A percentile compares a stretch with the other conserved stretches of the same genome.
Conservation (phyloP, 352 stramenopile species). For the Globisporangium canariense region DNA sequence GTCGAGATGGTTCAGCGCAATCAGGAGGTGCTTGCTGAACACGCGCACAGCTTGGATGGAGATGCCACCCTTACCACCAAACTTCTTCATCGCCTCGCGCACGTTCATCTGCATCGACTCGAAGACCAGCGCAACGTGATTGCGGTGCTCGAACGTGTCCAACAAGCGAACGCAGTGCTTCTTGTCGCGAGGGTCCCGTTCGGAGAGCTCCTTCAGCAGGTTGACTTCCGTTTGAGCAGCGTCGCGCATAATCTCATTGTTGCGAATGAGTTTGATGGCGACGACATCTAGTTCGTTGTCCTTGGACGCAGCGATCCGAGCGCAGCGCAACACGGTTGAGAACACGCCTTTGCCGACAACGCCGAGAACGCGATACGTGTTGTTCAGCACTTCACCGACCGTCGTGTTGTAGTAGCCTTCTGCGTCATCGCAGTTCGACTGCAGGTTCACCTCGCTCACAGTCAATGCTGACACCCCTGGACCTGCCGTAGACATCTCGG, state of each 20-base stretch:
- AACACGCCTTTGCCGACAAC: conserved; percentile 97
- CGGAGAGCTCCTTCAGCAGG: conserved; percentile 72
- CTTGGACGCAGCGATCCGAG: conserved; percentile 38
- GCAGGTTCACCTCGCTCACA: conserved; percentile 40
- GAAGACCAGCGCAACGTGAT: conserved; percentile 97
- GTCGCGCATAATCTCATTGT: conserved; percentile 98
- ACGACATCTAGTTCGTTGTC: conserved; percentile 35
- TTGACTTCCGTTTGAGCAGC: conserved; percentile 87
- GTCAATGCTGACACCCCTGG: conserved; percentile 29
- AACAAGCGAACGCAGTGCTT: conserved; percentile 86
- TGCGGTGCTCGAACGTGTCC: conserved; percentile 88
- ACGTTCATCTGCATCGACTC: conserved; percentile 98
- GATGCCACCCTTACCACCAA: conserved; percentile 80
- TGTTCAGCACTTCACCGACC: conserved; percentile 92
- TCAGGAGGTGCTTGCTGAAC: conserved; percentile 77
- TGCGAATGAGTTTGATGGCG: conserved; percentile 90
- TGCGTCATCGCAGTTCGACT: conserved; percentile 94
- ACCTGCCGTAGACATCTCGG: conserved; percentile 25
- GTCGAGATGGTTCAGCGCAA: conserved; percentile 76
- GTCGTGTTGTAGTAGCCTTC: conserved; percentile 98
- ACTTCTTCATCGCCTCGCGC: conserved; percentile 88
- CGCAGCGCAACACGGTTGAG: conserved; percentile 96
- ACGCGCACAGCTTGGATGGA: conserved; percentile 83
- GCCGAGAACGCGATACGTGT: conserved; percentile 92
- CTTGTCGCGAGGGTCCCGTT: conserved; percentile 69